A percentile compares a stretch with the other conserved stretches of the same genome.
phyloP scores from a whole-genome alignment of 805 yeast species.

The Candida nanaspora region DNA sequence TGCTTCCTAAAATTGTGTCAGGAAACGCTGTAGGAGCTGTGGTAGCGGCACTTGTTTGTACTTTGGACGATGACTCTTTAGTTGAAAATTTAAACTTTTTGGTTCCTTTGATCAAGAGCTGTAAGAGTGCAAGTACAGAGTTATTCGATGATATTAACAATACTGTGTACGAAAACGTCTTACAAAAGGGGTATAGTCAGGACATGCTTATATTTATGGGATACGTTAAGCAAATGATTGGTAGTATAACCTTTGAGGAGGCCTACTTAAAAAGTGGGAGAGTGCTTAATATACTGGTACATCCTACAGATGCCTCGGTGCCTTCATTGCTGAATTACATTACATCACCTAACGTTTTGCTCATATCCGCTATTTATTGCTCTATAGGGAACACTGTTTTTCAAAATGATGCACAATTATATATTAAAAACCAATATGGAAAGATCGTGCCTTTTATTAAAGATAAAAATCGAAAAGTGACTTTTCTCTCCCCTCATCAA shows the following conservation, averaged over 20 bases:
- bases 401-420: slow-evolving; percentile 52
- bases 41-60: slow-evolving; percentile 80
- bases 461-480: slow-evolving; percentile 12
- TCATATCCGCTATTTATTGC: slow-evolving; percentile 86
- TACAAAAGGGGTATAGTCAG: slow-evolving; percentile 77
- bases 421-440: slow-evolving; percentile 49
- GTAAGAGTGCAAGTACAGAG: no score
- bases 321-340: slow-evolving; percentile 80
- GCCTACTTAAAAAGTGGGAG: slow-evolving; percentile 76
- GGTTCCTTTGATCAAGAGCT: neutral
- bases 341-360: slow-evolving; percentile 87
- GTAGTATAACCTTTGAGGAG: slow-evolving; percentile 88
- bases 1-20: slow-evolving; percentile 78
- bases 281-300: slow-evolving; percentile 76
- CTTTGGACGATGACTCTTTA: slow-evolving; percentile 61
- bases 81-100: slow-evolving; percentile 26
- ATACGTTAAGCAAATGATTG: slow-evolving; percentile 69
- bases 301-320: slow-evolving; percentile 64
- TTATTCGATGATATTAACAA: neutral
- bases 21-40: slow-evolving; percentile 95
- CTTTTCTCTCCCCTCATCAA: slow-evolving; percentile 36
- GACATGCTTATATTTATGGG: slow-evolving; percentile 75
- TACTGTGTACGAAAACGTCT: slow-evolving; percentile 61
- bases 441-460: slow-evolving; percentile 21
- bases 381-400: slow-evolving; percentile 70